Percentiles rank a stretch among this genome's conserved stretches.
phyloP scores from a whole-genome alignment of 257 asterid genomes.

The Solanum corneliomulleri region DNA sequence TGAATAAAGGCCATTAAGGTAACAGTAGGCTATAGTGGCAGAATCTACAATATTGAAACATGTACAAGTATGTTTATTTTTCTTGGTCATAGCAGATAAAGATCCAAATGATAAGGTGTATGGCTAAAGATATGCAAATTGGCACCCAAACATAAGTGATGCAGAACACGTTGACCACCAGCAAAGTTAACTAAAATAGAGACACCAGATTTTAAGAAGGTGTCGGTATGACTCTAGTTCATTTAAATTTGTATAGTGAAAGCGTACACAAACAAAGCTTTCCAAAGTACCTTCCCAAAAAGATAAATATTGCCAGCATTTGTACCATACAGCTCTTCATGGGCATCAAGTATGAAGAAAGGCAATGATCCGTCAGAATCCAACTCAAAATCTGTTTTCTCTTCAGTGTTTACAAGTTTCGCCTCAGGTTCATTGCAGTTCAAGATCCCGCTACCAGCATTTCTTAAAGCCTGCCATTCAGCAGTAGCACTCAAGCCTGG shows the following conservation, averaged over 20 bases:
- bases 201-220: background rate
- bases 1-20: background rate
- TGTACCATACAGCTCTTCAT: constrained; percentile 70
- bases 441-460: constrained; percentile 28
- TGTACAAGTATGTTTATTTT: background rate
- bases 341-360: constrained; percentile 81
- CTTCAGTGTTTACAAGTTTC: constrained; percentile 30
- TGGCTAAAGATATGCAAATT: background rate
- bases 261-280: background rate
- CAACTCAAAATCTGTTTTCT: constrained; percentile 52
- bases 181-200: background rate
- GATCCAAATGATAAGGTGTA: background rate
- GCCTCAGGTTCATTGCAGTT: constrained; percentile 20
- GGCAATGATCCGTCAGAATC: constrained; percentile 74
- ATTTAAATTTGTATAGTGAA: background rate
- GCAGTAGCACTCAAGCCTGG: constrained; percentile 60
- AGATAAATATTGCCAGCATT: constrained; percentile 76
- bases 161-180: background rate
- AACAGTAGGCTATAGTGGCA: background rate
- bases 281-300: constrained; percentile 74
- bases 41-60: background rate
- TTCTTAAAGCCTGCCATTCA: constrained; percentile 70
- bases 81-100: background rate
- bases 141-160: background rate
- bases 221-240: too few relatives aligned